Evolutionary conservation across 2,329 filamentous ascomycete genomes (phyloP).

Genomic region (Dissoconium aciculare): DNA sequence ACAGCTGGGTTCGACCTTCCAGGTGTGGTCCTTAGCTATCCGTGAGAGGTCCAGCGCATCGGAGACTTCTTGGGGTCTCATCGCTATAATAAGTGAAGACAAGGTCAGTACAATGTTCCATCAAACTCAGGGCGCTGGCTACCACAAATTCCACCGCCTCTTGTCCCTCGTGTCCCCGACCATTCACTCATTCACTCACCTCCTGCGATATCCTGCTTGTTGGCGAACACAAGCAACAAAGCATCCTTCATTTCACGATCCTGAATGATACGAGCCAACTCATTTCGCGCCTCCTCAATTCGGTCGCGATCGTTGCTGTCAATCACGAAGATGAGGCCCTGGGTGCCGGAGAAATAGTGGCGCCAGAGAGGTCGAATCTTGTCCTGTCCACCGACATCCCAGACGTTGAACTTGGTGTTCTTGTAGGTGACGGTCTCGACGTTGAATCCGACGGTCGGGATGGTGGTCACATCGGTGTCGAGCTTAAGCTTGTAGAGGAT

Average conservation of each 20-base stretch:
- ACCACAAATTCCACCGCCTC: background rate
- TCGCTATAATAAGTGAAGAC: constrained; percentile 22
- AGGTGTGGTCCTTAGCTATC: constrained; percentile 38
- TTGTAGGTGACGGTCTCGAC: constrained; percentile 99
- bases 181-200: constrained; percentile 43
- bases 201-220: constrained; percentile 93
- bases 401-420: constrained; percentile 99
- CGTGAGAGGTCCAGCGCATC: constrained; percentile 34
- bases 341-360: constrained; percentile 96
- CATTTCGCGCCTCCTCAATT: constrained; percentile 90
- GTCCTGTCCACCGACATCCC: constrained; percentile 99
- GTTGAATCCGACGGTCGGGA: constrained; percentile 99
- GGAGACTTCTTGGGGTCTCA: constrained; percentile 37
- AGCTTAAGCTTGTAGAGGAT: constrained; percentile 99
- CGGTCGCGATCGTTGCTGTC: constrained; percentile 98
- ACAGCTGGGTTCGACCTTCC: constrained; percentile 41
- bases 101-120: constrained; percentile 2
- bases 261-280: constrained; percentile 96
- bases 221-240: constrained; percentile 92
- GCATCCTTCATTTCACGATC: constrained; percentile 98
- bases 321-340: constrained; percentile 99
- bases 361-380: constrained; percentile 99
- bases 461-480: constrained; percentile 96
- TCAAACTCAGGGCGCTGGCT: background rate
- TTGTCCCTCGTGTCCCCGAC: background rate